phyloP scores from a whole-genome alignment of 106 monocot genomes.

The Platanthera zijinensis region DNA sequence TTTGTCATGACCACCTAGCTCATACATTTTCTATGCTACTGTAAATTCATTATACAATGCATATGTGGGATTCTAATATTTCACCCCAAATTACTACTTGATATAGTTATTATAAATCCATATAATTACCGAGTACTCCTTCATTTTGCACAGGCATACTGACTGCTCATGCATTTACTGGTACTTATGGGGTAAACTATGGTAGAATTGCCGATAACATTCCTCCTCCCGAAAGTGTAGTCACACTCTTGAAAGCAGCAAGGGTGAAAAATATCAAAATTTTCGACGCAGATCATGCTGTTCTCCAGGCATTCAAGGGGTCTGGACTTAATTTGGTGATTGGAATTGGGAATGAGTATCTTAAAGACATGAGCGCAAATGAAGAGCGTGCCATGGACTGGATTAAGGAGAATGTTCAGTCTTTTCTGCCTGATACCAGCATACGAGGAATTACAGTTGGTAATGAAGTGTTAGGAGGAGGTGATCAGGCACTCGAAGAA shows the following conservation, averaged over 20 bases:
- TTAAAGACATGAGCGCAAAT: conserved; percentile 50
- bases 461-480: conserved; percentile 61
- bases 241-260: conserved; percentile 49
- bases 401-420: conserved; percentile 68
- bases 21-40: neutral
- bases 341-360: conserved; percentile 35
- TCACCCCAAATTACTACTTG: neutral
- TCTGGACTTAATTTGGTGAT: conserved; percentile 56
- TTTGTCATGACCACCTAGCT: neutral
- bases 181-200: conserved; percentile 82
- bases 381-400: conserved; percentile 48
- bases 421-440: conserved; percentile 50
- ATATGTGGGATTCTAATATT: neutral
- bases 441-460: conserved; percentile 62
- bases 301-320: conserved; percentile 61
- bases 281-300: conserved; percentile 63
- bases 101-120: neutral
- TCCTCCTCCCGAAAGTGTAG: conserved; percentile 52
- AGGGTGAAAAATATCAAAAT: conserved; percentile 66
- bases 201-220: conserved; percentile 79
- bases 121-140: neutral
- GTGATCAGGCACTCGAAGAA: conserved; percentile 39
- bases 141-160: conserved; percentile 13
- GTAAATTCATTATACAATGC: neutral
- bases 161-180: conserved; percentile 45